These are phyloP conservation scores for Volvariella surrecta DNA, from an alignment of 1,284 basidiomycete genomes.

Conservation along the genomic window DNA sequence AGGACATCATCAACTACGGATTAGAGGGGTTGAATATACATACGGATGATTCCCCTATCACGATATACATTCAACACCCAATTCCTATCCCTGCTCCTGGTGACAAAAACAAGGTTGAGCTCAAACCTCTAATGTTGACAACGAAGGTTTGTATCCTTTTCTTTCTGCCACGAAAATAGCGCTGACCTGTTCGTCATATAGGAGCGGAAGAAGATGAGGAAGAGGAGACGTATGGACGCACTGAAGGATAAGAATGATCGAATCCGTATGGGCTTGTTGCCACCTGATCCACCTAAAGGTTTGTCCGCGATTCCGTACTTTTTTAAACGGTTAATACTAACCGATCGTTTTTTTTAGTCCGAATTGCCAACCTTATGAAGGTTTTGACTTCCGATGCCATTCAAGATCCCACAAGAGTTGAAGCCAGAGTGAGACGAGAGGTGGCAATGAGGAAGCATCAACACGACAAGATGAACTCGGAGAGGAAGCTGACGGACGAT, in stretches of 20 bases:
- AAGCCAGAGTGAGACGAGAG: slow-evolving; percentile 89
- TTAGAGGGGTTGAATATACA: slow-evolving; percentile 53
- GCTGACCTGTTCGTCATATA: slow-evolving; percentile 20
- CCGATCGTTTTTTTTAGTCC: slow-evolving; percentile 46
- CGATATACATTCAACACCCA: slow-evolving; percentile 92
- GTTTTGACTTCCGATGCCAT: slow-evolving; percentile 95
- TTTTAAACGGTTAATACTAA: slow-evolving; percentile 5
- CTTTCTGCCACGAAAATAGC: slow-evolving; percentile 2
- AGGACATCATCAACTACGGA: slow-evolving; percentile 53
- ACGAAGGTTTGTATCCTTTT: slow-evolving; percentile 48
- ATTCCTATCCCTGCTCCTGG: slow-evolving; percentile 91
- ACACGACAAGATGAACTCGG: slow-evolving; percentile 91
- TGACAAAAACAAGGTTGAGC: slow-evolving; percentile 69
- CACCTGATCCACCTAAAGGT: slow-evolving; percentile 95
- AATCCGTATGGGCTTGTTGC: slow-evolving; percentile 92
- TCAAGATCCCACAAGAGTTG: slow-evolving; percentile 95
- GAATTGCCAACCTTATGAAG: slow-evolving; percentile 95
- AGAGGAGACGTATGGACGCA: slow-evolving; percentile 82
- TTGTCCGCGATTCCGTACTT: slow-evolving; percentile 11
- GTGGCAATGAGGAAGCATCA: slow-evolving; percentile 83
- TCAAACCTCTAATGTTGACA: slow-evolving; percentile 86
- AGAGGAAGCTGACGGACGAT: slow-evolving; percentile 87
- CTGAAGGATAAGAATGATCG: slow-evolving; percentile 93
- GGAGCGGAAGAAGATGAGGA: slow-evolving; percentile 97
- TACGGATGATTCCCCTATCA: slow-evolving; percentile 70